A percentile compares a stretch with the other conserved stretches of the same genome.
Conservation (phyloP, 176 grass and related monocot species). For the Musa beccarii region DNA sequence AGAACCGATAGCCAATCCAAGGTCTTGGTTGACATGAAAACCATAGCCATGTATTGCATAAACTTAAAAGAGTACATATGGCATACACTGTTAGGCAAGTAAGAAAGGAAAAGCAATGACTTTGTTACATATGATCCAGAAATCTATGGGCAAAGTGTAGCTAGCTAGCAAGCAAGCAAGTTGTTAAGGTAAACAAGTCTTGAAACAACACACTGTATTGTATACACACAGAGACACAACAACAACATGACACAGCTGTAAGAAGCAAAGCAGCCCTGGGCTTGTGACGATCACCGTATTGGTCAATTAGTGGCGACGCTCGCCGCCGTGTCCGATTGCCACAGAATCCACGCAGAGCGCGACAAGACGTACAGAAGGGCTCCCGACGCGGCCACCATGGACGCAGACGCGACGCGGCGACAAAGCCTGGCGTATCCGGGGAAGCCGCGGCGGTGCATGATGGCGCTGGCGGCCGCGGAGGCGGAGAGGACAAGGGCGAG, state of each 20-base stretch:
- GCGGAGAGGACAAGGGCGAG: conserved; percentile 4
- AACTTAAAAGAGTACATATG: not conserved
- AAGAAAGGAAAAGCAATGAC: not conserved
- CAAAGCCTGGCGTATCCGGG: conserved; percentile 5
- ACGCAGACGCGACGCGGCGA: not conserved
- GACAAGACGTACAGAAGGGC: not conserved
- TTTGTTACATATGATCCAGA: not conserved
- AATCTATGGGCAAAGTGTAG: not conserved
- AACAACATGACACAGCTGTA: too few relatives aligned
- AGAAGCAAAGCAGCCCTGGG: not conserved
- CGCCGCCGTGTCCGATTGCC: not conserved
- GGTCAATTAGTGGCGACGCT: not conserved
- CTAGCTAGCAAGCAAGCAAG: too few relatives aligned
- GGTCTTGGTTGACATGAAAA: not conserved
- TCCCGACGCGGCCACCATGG: not conserved
- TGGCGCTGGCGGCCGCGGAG: not conserved
- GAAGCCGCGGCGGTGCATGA: conserved; percentile 11
- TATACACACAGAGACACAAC: too few relatives aligned
- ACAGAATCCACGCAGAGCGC: not conserved
- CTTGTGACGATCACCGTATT: not conserved
- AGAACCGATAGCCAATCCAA: not conserved
- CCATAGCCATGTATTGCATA: not conserved
- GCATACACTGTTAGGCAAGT: not conserved
- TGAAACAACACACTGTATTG: not conserved
- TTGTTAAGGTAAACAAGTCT: not conserved